Base-by-base conservation (phyloP, 208 protist genomes). In the Acanthamoeba sp. region DNA sequence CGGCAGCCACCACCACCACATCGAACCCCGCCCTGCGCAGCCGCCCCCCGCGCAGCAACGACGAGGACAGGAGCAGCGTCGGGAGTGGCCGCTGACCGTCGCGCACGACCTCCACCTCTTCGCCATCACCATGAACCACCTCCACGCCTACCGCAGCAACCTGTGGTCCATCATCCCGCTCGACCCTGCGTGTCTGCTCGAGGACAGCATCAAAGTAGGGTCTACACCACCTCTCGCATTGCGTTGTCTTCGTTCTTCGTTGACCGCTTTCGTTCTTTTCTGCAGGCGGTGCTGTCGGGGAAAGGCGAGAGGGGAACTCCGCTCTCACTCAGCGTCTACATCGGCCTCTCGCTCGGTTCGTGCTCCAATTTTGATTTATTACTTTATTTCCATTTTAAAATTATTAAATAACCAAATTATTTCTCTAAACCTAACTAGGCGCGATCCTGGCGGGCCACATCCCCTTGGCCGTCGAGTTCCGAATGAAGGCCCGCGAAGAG, bases 161-260 rank as follows among this genome's bases (percentile, higher is more conserved):
- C 69, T 78, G 69, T 78, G 69, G 69, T 10, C 69, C 69, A 78
- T 78, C 69, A 36, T 78, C 2, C 69, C 69, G 0, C 69, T 78
- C 69, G 40, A 78, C 36, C 69, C 69, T 6, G 69, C 69, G 18
- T 36, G 29, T 12, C 69, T 78, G 18, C 34, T 78, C 69, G 69
- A 78, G 29, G 69, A 78, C 34, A 78, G 36, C 69, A 42, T 78
- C 36, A 32, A 40, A 32, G 69, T 78, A 50, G 7, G 3, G 7
- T 12, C 3, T 12, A 12, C 45, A 50, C 45, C 45, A 50, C 45
- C 3, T 50, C 45, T 16, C 45, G 45, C 45, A 50, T 50, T 50
- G 7, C 45, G 45, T 50, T 50, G 3, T 50, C 45, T n/a, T 59
- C 20, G 55, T n/a, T 29, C 20, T 52, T 10, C 10, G 14, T 29